A percentile compares a stretch with the other conserved stretches of the same genome.
phyloP scores from a whole-genome alignment of 2,329 filamentous ascomycete genomes.

The Mollisia scopiformis region DNA sequence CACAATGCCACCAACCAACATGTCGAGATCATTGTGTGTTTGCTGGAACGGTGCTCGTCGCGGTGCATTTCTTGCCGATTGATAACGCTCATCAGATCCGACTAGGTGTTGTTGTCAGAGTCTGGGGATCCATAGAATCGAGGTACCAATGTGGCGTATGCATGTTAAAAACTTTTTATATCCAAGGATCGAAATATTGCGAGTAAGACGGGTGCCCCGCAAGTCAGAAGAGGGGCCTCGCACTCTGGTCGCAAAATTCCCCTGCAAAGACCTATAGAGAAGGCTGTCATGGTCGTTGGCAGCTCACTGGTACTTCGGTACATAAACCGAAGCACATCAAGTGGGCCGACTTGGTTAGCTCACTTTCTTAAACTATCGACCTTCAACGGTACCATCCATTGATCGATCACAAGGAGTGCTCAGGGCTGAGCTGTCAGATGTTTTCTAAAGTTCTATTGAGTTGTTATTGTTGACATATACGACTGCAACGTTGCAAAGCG shows the following conservation, averaged over 20 bases:
- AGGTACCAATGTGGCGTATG: neutral
- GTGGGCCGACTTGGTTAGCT: neutral
- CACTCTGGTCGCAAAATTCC: neutral
- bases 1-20: neutral
- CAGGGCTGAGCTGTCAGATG: neutral
- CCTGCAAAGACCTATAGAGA: neutral
- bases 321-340: neutral
- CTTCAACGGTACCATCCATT: neutral
- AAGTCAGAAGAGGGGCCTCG: neutral
- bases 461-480: neutral
- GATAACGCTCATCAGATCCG: neutral
- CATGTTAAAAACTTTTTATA: neutral
- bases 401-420: neutral
- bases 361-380: slow-evolving; percentile 12
- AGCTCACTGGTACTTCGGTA: neutral
- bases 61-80: neutral
- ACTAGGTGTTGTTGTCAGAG: too few relatives aligned
- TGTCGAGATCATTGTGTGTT: neutral
- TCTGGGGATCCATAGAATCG: neutral
- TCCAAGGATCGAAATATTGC: neutral
- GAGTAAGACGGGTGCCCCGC: neutral
- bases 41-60: neutral
- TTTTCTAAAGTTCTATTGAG: neutral
- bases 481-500: neutral
- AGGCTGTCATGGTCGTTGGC: neutral